These are phyloP conservation scores for Polysphondylium violaceum DNA, from an alignment of 78 protist species.

Conservation along the genomic window DNA sequence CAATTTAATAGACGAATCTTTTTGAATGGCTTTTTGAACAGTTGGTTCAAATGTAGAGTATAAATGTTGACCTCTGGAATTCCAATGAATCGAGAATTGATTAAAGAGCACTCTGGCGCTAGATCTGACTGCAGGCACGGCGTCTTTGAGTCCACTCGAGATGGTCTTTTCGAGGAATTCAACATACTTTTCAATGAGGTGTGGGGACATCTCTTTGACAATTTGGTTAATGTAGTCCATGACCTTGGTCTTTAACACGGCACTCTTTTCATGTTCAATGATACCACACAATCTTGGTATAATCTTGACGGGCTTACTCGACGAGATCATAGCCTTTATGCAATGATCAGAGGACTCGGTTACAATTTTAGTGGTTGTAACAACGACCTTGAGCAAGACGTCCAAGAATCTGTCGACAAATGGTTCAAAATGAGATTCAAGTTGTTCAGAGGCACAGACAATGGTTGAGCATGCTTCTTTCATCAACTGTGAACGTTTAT, in stretches of 20 bases:
- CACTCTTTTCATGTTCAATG: conserved; percentile 24
- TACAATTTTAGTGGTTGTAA: conserved; percentile 31
- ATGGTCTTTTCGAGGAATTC: conserved; percentile 29
- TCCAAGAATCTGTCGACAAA: conserved; percentile 36
- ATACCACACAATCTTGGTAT: conserved; percentile 9
- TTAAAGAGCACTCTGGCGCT: conserved; percentile 11
- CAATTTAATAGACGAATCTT: not conserved
- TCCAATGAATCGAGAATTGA: conserved; percentile 5
- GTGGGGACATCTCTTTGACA: not conserved
- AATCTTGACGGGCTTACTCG: conserved; percentile 27
- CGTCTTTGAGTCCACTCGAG: conserved; percentile 22
- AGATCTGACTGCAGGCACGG: conserved; percentile 7
- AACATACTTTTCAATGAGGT: conserved; percentile 2
- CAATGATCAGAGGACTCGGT: conserved; percentile 55
- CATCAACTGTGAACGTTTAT: conserved; percentile 45
- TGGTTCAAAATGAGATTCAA: conserved; percentile 39
- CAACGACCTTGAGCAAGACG: conserved; percentile 25
- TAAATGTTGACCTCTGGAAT: not conserved
- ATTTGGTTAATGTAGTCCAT: conserved; percentile 19
- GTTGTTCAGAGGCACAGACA: not conserved
- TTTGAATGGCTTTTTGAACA: conserved; percentile 34
- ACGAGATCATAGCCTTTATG: conserved; percentile 36
- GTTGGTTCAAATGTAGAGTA: conserved; percentile 9
- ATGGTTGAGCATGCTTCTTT: conserved; percentile 53
- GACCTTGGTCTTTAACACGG: conserved; percentile 7